Evolutionary conservation across 2,329 filamentous ascomycete genomes (phyloP), one percentile per base, ranked within the genome.

Genomic region (Ilyonectria mors-panacis): DNA sequence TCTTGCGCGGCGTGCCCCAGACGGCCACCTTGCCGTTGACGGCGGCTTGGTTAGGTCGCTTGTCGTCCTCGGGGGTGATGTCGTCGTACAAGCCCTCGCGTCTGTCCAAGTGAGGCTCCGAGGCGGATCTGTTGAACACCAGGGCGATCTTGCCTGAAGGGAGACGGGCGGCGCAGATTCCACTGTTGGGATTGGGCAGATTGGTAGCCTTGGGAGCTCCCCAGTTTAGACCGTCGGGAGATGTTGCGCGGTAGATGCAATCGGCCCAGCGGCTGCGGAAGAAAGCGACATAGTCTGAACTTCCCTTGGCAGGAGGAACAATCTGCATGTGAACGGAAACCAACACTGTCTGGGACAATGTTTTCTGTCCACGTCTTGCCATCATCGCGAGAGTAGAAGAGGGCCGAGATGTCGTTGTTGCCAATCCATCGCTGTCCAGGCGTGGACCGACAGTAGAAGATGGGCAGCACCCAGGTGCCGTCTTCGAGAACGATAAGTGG

Each of bases 231-330:
- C 83, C 80, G 58, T 84, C 76, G 0, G 61, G 10, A 1, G 83
- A 85, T 0, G 77, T 81, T 0, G 83, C 83, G 0, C 78, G 72
- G 66, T 84, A 84, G 7, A 85, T 65, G 6, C 78, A 78, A 55
- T 85, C 83, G 17, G 83, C 83, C 83, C 83, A 85, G 2, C 83
- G 77, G 37, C 82, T 84, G 26, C 83, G 79, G 68, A 77, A 85
- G 23, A 85, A 76, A 0, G 77, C 79, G 3, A 83, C 66, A 37
- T 81, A 85, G 0, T 48, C 53, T 0, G 70, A 70, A 0, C 73
- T 69, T 1, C 72, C 63, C 0, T 72, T 71, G 7, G 75, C 42
- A 10, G 75, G 77, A 0, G 73, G 64, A 2, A 82, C 53, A 21
- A 84, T 81, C 42, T 82, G 82, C 83, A 85, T 85, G 65, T 85